Evolutionary conservation across 2,329 filamentous ascomycete species (phyloP).

Genomic region (Aureobasidium sp.): DNA sequence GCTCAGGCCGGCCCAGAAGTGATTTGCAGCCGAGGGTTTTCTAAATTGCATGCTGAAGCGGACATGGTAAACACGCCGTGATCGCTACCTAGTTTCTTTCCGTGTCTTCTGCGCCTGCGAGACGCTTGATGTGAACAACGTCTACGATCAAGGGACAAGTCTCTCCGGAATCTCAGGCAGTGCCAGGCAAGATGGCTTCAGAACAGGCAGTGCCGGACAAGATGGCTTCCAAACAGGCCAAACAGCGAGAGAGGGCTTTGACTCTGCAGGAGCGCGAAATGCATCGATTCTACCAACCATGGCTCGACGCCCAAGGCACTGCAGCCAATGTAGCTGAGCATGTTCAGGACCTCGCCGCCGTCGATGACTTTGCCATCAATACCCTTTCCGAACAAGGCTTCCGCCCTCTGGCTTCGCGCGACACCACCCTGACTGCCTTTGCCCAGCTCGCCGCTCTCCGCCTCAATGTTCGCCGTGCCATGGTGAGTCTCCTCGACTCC

Average conservation of each 20-base stretch:
- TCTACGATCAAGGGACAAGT: not conserved
- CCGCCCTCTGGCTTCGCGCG: conserved; percentile 30
- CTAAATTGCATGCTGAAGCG: too few species aligned
- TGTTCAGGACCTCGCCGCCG: conserved; percentile 12
- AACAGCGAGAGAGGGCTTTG: conserved; percentile 19
- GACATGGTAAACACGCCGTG: not conserved
- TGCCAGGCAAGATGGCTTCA: not conserved
- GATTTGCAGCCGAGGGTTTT: not conserved
- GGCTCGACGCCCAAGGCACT: conserved; percentile 30
- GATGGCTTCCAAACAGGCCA: not conserved
- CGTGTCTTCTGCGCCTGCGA: not conserved
- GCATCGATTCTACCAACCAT: conserved; percentile 28
- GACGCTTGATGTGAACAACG: not conserved
- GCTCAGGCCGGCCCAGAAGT: not conserved
- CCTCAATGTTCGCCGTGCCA: conserved; percentile 37
- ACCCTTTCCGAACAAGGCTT: conserved; percentile 31
- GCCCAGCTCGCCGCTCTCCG: conserved; percentile 42
- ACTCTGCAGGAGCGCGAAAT: conserved; percentile 27
- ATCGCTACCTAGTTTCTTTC: not conserved
- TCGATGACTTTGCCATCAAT: conserved; percentile 10
- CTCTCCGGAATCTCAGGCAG: not conserved
- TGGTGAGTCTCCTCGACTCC: conserved; percentile 53
- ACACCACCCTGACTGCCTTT: conserved; percentile 39
- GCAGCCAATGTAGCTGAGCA: conserved; percentile 29
- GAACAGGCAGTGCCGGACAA: not conserved